phyloP scores from a whole-genome alignment of 2,329 filamentous ascomycete species.

The Fusarium algeriense region DNA sequence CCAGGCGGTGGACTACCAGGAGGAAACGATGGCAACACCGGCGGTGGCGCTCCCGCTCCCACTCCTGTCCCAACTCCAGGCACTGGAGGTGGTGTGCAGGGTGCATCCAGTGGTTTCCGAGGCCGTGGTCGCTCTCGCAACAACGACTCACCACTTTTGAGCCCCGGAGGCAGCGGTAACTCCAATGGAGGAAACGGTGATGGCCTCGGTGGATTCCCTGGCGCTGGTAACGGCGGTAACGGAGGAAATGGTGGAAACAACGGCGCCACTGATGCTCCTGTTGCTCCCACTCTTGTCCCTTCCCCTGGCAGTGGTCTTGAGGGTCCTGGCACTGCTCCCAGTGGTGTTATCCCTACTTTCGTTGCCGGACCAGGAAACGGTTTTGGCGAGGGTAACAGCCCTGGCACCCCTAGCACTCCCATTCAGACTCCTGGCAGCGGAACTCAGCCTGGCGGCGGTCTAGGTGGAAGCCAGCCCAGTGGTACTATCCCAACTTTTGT shows the following conservation, averaged over 20 bases:
- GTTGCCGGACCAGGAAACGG: constrained; percentile 27
- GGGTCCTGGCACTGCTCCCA: constrained; percentile 22
- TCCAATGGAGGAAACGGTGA: neutral
- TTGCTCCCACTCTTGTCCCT: constrained; percentile 27
- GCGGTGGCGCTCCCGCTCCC: neutral
- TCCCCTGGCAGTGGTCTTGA: constrained; percentile 25
- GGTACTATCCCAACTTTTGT: constrained; percentile 21
- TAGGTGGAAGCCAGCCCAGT: neutral
- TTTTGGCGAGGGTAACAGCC: constrained; percentile 4
- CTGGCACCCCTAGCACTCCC: neutral
- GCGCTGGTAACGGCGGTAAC: neutral
- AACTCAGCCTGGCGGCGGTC: neutral
- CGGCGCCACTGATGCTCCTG: constrained; percentile 9
- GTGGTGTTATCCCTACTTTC: constrained; percentile 16
- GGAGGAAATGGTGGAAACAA: constrained; percentile 6
- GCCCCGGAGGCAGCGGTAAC: neutral
- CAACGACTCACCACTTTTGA: neutral
- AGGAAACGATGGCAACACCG: neutral
- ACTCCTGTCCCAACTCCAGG: constrained; percentile 5
- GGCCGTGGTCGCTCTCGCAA: constrained; percentile 1
- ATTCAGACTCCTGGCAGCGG: constrained; percentile 6
- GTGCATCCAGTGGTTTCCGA: neutral
- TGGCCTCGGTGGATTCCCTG: constrained; percentile 1
- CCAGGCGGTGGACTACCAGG: constrained; percentile 13
- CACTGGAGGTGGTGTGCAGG: neutral